Evolutionary conservation across 495 filamentous ascomycete species (phyloP).

Genomic region (Echria macrotheca): DNA sequence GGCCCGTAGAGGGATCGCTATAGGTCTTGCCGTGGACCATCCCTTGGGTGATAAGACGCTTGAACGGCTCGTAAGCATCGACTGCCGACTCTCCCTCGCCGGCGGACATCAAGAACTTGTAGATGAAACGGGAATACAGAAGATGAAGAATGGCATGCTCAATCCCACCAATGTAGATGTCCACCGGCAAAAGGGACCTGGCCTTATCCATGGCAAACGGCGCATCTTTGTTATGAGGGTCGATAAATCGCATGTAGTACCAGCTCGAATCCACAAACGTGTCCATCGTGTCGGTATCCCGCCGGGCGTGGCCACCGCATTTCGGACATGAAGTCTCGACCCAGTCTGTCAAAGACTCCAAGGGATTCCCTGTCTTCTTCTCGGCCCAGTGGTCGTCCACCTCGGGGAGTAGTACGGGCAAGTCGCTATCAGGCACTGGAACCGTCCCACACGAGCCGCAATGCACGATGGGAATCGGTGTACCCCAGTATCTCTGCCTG

Average conservation of each 20-base stretch:
- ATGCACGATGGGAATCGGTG: conserved; percentile 85
- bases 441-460: conserved; percentile 71
- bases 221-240: conserved; percentile 55
- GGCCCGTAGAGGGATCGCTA: conserved; percentile 64
- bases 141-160: conserved; percentile 90
- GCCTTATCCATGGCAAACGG: conserved; percentile 57
- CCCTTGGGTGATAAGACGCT: conserved; percentile 73
- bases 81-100: conserved; percentile 13
- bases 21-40: conserved; percentile 91
- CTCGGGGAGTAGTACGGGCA: conserved; percentile 72
- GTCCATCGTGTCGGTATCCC: conserved; percentile 94
- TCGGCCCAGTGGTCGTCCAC: conserved; percentile 61
- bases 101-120: conserved; percentile 70
- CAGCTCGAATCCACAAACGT: conserved; percentile 92
- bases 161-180: conserved; percentile 81
- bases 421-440: conserved; percentile 66
- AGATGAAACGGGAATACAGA: conserved; percentile 87
- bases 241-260: conserved; percentile 80
- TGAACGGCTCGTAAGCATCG: conserved; percentile 63
- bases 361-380: conserved; percentile 68
- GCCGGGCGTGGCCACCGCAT: conserved; percentile 62
- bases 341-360: conserved; percentile 68
- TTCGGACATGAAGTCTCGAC: conserved; percentile 69
- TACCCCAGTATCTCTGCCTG: conserved; percentile 84
- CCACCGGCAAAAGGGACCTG: conserved; percentile 59